phyloP scores from a whole-genome alignment of 2,329 filamentous ascomycete species.

The Colletotrichum eremochloae region DNA sequence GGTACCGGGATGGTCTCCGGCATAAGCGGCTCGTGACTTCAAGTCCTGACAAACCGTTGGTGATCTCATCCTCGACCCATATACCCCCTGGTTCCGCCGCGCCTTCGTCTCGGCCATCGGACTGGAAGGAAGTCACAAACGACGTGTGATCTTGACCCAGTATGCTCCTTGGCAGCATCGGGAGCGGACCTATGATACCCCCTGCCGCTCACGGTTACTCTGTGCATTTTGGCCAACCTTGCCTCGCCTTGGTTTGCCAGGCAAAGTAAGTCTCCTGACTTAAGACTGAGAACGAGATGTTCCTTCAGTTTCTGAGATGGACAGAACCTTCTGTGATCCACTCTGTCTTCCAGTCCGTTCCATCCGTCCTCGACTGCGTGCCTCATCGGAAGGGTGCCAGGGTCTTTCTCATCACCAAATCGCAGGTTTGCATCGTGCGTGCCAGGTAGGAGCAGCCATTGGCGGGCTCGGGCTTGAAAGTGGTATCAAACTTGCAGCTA shows the following conservation, averaged over 20 bases:
- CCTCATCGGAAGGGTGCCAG: neutral
- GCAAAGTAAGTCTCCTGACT: conserved; percentile 34
- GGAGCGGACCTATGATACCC: conserved; percentile 14
- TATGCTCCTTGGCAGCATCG: conserved; percentile 22
- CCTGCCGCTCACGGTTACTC: conserved; percentile 4
- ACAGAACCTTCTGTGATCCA: conserved; percentile 8
- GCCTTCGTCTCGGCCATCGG: neutral
- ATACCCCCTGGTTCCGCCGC: neutral
- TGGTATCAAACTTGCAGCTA: conserved; percentile 14
- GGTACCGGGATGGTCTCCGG: conserved; percentile 11
- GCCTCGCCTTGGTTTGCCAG: conserved; percentile 26
- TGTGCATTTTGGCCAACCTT: conserved; percentile 21
- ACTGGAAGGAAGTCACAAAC: neutral
- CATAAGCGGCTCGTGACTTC: conserved; percentile 26
- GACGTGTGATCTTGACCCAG: conserved; percentile 1
- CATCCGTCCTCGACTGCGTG: conserved; percentile 15
- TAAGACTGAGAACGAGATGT: neutral
- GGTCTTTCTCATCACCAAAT: neutral
- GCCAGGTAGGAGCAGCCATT: neutral
- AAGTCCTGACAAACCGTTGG: neutral
- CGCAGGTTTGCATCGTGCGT: neutral
- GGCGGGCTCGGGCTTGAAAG: conserved; percentile 10
- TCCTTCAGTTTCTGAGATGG: conserved; percentile 2
- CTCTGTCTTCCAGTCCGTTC: conserved; percentile 14
- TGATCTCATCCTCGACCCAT: conserved; percentile 30